Base-by-base conservation (phyloP, 139 green algal genomes). In the Coccomyxa sp. region DNA sequence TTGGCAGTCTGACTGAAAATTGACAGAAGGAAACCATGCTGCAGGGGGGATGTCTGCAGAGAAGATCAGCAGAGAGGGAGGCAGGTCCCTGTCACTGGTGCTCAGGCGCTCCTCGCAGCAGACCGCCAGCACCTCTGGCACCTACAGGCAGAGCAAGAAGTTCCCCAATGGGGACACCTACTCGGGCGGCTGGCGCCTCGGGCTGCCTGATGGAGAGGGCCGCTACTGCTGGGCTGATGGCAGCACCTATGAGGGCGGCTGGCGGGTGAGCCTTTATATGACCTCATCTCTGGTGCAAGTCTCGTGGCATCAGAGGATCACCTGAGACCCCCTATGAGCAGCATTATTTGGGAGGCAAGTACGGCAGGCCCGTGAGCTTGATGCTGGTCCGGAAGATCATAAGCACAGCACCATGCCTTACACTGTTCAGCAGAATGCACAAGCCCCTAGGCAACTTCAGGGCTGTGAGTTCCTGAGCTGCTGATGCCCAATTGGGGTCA, bases 221-320 rank as follows among this genome's bases (percentile, higher is more conserved):
- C 86, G 82, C n/a, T 97, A 97, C 72, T 81, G 78, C 0, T 96
- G 92, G 92, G 50, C 41, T 31, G 89, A 95, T 64, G 85, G 89
- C 35, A 92, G 85, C 79, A 78, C 41, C 0, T 97, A 95, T 55
- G 84, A 92, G 31, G 92, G 92, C 8, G 76, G 77, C 29, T 97
- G 92, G 92, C 86, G 91, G 84, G 88, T 88, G 5, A 64, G 10
- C n/a, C n/a, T n/a, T n/a, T n/a, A n/a, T n/a, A n/a, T n/a, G n/a
- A n/a, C n/a, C n/a, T n/a, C n/a, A n/a, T n/a, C n/a, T 22, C 70
- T 24, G 35, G 36, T 70, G 70, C 36, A 44, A 18, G 34, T 79
- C 34, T 79, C n/a, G 12, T 75, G 38, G 8, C 58, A 31, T 36
- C 37, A 7, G 38, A 39, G 33, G n/a, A 29, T 22, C 34, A 58